A percentile compares a stretch with the other conserved stretches of the same genome.
Conservation (phyloP, 257 asterid species). For the Penstemon newberryi region DNA sequence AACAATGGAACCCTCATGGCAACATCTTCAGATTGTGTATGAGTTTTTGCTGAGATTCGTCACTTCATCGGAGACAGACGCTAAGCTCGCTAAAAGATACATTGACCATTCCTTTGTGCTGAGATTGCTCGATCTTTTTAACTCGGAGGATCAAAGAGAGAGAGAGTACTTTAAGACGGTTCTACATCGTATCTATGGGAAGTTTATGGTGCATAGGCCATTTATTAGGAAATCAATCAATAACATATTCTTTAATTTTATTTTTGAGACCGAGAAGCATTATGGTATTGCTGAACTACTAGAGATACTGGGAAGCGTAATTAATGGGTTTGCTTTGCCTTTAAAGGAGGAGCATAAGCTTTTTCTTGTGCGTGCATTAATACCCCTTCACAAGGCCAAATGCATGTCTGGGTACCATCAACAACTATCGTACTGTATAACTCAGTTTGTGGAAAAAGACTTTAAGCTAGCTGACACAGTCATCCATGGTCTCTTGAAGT, state of each 20-base stretch:
- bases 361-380: slow-evolving; percentile 41
- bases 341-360: slow-evolving; percentile 51
- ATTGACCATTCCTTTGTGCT: slow-evolving; percentile 46
- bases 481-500: slow-evolving; percentile 44
- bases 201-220: slow-evolving; percentile 48
- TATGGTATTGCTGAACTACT: slow-evolving; percentile 44
- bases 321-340: slow-evolving; percentile 48
- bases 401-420: slow-evolving; percentile 38
- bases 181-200: slow-evolving; percentile 43
- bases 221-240: slow-evolving; percentile 44
- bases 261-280: slow-evolving; percentile 46
- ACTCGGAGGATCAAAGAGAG: slow-evolving; percentile 48
- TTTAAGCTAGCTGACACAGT: slow-evolving; percentile 39
- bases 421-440: slow-evolving; percentile 41
- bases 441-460: slow-evolving; percentile 46
- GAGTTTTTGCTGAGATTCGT: slow-evolving; percentile 42
- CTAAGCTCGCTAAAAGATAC: slow-evolving; percentile 43
- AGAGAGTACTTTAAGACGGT: slow-evolving; percentile 45
- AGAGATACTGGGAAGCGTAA: slow-evolving; percentile 47
- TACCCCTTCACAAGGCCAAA: slow-evolving; percentile 51
- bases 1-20: slow-evolving; percentile 38
- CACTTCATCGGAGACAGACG: slow-evolving; percentile 39
- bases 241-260: slow-evolving; percentile 38
- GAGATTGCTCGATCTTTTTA: slow-evolving; percentile 44
- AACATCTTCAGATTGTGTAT: slow-evolving; percentile 46